These are phyloP conservation scores for Moesziomyces globuligerus DNA, from an alignment of 1,284 basidiomycete species.

Conservation along the genomic window DNA sequence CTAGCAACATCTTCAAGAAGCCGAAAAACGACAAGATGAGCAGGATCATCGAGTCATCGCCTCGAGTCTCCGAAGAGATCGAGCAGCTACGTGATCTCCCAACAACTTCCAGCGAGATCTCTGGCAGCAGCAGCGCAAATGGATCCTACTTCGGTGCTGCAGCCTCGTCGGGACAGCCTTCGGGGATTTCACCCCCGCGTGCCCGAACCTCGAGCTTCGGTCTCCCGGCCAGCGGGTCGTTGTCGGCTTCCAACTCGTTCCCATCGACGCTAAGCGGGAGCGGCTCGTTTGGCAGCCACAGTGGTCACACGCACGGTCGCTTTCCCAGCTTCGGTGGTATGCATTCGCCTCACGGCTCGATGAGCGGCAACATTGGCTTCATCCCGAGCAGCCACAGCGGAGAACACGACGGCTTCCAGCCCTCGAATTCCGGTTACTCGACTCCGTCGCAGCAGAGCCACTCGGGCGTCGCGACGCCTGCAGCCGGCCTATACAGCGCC, in stretches of 20 bases:
- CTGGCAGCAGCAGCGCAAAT: background rate
- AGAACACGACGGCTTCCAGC: slow-evolving; percentile 3
- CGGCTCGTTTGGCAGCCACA: slow-evolving; percentile 5
- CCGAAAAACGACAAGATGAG: slow-evolving; percentile 9
- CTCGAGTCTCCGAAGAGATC: slow-evolving; percentile 12
- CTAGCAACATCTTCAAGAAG: background rate
- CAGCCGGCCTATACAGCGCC: slow-evolving; percentile 22
- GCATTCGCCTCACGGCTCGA: background rate
- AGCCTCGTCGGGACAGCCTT: no score
- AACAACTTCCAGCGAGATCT: background rate
- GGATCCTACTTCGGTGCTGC: slow-evolving; percentile 6
- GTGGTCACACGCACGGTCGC: background rate
- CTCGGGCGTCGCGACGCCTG: slow-evolving; percentile 7
- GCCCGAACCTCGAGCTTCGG: slow-evolving; percentile 2
- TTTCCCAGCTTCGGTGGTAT: background rate
- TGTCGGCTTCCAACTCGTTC: background rate
- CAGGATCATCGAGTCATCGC: background rate
- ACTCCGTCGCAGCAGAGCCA: slow-evolving; percentile 11
- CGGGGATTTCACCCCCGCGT: background rate
- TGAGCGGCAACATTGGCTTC: background rate
- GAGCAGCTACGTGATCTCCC: slow-evolving; percentile 23
- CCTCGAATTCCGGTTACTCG: background rate
- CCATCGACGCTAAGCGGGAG: slow-evolving; percentile 1
- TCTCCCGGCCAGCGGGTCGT: background rate
- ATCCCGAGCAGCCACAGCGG: background rate